Conservation (phyloP, 176 grass and related monocot species). For the Oryza rufipogon region DNA sequence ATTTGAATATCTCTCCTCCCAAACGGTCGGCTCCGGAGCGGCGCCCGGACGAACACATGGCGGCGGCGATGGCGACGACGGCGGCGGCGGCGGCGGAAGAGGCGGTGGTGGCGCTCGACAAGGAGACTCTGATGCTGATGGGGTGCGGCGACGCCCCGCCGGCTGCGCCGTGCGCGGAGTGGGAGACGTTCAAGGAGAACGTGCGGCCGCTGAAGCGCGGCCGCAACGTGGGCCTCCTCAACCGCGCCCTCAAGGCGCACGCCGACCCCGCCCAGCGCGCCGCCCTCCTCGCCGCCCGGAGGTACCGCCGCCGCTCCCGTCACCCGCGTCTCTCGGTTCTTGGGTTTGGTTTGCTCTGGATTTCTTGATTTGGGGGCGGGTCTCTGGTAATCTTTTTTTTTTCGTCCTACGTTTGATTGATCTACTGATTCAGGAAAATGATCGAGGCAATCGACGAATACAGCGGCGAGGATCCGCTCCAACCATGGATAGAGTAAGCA, state of each 20-base stretch:
- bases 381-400: not conserved
- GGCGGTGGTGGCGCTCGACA: conserved; percentile 18
- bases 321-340: not conserved
- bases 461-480: conserved; percentile 81
- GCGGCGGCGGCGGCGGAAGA: conserved; percentile 37
- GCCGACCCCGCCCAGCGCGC: conserved; percentile 48
- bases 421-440: conserved; percentile 59
- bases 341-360: not conserved
- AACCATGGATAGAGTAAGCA: conserved; percentile 86
- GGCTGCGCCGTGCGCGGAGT: conserved; percentile 53
- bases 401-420: not conserved
- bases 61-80: conserved; percentile 14
- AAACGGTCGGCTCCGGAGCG: conserved; percentile 13
- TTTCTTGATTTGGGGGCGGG: not conserved
- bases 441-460: conserved; percentile 85
- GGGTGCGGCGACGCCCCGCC: not conserved
- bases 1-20: conserved; percentile 35
- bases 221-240: conserved; percentile 79
- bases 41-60: conserved; percentile 32
- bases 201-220: conserved; percentile 95
- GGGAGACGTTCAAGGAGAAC: conserved; percentile 93
- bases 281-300: conserved; percentile 61
- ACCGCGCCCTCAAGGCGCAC: conserved; percentile 71
- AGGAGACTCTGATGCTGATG: conserved; percentile 44
- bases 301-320: conserved; percentile 36